Base-by-base conservation (phyloP, 352 stramenopile species). In the Phytophthora uliginosa region DNA sequence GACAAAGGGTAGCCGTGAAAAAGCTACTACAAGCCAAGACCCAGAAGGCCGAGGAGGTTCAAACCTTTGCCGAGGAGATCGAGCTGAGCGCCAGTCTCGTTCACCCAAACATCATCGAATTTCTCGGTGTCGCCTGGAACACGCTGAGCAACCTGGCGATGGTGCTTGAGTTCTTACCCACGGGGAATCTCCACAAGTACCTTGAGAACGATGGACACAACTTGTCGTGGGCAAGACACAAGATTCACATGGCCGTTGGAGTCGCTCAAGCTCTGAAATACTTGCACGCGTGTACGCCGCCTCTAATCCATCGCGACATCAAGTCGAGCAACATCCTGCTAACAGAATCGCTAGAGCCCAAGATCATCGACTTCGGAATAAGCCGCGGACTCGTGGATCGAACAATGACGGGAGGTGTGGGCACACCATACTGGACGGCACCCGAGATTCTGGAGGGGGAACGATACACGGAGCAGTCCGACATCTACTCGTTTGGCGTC, bases 311-410 rank as follows among this genome's bases (percentile, higher is more conserved):
- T 57, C 70, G 68, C 1, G 68, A 75, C 40, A 57, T 75, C 34
- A 75, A 76, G 56, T 75, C 69, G 2, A 71, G 56, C 71, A 97
- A 97, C 66, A 79, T 97, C 33, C 65, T 97, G 47, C 77, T 97
- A 40, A 91, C 92, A 24, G 78, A 63, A 7, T 38, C 76, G 18
- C 84, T 91, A 0, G 77, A 92, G 36, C 79, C 93, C 22, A 87
- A 91, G 31, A 62, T 97, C 33, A 94, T 86, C 28, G 90, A 97
- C 74, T 97, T 98, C 74, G 92, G 91, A 54, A 70, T 94, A 70
- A 86, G 73, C 24, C 88, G 69, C 5, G 61, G 36, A 17, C 18
- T 52, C 18, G 38, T 63, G 2, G 69, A 75, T 45, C 20, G 55
- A 36, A 71, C 62, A 56, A 57, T 88, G 92, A 77, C 81, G 85